phyloP scores from a whole-genome alignment of 176 grass and related monocot species.

The Areca catechu region DNA sequence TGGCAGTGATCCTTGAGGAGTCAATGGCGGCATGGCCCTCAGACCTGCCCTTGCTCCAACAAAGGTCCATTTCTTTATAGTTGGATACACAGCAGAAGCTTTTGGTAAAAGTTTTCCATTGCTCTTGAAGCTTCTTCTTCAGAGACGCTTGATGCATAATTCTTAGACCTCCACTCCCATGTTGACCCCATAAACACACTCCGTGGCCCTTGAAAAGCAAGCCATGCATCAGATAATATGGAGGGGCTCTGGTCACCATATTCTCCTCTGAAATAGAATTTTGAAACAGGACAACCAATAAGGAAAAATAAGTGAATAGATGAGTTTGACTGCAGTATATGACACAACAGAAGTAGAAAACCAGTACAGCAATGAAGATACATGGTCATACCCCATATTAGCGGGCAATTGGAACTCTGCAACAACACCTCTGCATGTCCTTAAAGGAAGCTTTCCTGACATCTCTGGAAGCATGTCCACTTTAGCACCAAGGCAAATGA shows the following conservation, averaged over 20 bases:
- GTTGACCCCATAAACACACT: slow-evolving; percentile 66
- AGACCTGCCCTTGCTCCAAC: slow-evolving; percentile 60
- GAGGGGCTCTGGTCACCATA: slow-evolving; percentile 61
- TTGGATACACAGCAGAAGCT: slow-evolving; percentile 67
- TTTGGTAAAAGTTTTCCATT: slow-evolving; percentile 61
- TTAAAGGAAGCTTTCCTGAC: slow-evolving; percentile 68
- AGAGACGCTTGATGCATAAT: slow-evolving; percentile 37
- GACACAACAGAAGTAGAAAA: no score
- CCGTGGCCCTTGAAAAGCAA: slow-evolving; percentile 68
- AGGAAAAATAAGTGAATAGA: no score
- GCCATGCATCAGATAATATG: slow-evolving; percentile 82
- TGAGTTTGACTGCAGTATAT: no score
- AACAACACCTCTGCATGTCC: slow-evolving; percentile 72
- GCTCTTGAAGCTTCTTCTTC: slow-evolving; percentile 61
- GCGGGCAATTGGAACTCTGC: slow-evolving; percentile 58
- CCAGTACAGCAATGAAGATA: background rate
- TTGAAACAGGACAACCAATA: no score
- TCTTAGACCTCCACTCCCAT: slow-evolving; percentile 79
- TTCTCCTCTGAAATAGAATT: slow-evolving; percentile 30
- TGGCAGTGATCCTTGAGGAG: slow-evolving; percentile 62
- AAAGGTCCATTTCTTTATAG: slow-evolving; percentile 62
- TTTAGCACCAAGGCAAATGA: slow-evolving; percentile 84
- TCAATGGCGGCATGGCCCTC: slow-evolving; percentile 86
- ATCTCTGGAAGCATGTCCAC: slow-evolving; percentile 57
- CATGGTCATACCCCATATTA: slow-evolving; percentile 28